These are phyloP conservation scores for Athelia psychrophila DNA, from an alignment of 1,284 basidiomycete species.

Conservation along the genomic window DNA sequence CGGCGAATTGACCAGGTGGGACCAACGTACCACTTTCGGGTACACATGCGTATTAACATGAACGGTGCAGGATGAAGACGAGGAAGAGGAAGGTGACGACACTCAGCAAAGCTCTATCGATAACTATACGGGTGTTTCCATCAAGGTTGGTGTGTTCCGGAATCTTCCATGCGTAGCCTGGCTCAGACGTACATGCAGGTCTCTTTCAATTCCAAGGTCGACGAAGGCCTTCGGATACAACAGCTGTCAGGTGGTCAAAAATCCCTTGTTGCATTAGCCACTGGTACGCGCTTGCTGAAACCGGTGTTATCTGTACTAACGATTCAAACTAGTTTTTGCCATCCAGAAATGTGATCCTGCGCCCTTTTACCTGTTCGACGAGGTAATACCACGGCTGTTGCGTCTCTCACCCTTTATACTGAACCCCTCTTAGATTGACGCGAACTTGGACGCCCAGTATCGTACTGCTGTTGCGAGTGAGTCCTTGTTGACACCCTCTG, in stretches of 20 bases:
- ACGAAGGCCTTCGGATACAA: conserved; percentile 94
- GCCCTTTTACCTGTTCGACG: conserved; percentile 99
- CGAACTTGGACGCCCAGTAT: conserved; percentile 97
- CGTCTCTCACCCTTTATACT: conserved; percentile 3
- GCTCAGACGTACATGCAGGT: conserved; percentile 67
- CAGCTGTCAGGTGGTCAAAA: conserved; percentile 98
- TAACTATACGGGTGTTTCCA: conserved; percentile 95
- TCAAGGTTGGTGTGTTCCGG: conserved; percentile 58
- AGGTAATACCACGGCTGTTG: conserved; percentile 42
- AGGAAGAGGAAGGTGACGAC: conserved; percentile 65
- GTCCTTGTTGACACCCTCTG: conserved; percentile 25
- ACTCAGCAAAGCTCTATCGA: conserved; percentile 79
- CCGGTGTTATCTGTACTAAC: conserved; percentile 1
- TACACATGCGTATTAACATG: not conserved
- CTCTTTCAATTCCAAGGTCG: conserved; percentile 97
- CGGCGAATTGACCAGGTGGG: conserved; percentile 80
- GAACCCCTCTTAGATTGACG: conserved; percentile 70
- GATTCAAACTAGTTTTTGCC: conserved; percentile 82
- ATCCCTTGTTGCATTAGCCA: conserved; percentile 93
- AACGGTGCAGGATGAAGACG: conserved; percentile 57
- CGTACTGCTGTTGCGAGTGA: conserved; percentile 92
- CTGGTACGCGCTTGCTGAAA: conserved; percentile 48
- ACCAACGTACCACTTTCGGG: conserved; percentile 4
- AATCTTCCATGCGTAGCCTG: not conserved
- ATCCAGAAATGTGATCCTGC: conserved; percentile 99